A percentile compares a stretch with the other conserved stretches of the same genome.
These are phyloP conservation scores for Naematelia encephala DNA, from an alignment of 768 basidiomycete genomes.

Conservation along the genomic window DNA sequence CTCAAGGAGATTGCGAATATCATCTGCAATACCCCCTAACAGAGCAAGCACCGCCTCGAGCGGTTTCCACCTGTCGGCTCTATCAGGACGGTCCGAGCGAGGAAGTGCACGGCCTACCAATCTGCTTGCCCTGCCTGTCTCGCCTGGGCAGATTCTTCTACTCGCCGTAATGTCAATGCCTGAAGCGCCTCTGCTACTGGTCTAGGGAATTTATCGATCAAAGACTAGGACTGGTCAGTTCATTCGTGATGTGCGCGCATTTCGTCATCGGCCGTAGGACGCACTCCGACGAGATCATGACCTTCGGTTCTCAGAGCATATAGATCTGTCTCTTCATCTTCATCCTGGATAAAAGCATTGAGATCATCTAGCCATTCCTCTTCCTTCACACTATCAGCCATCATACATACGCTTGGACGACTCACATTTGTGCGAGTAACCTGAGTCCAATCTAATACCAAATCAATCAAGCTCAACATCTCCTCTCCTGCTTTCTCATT, in stretches of 20 bases:
- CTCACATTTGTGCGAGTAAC: slow-evolving; percentile 87
- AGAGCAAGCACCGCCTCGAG: slow-evolving; percentile 80
- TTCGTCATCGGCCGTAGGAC: slow-evolving; percentile 19
- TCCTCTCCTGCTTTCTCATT: slow-evolving; percentile 19
- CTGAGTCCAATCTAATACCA: slow-evolving; percentile 68
- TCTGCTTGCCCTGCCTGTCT: slow-evolving; percentile 60
- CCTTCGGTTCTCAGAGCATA: slow-evolving; percentile 81
- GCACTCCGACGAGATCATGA: slow-evolving; percentile 75
- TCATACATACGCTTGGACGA: slow-evolving; percentile 11
- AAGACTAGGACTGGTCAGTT: slow-evolving; percentile 34
- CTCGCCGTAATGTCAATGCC: slow-evolving; percentile 57
- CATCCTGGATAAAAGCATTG: slow-evolving; percentile 89
- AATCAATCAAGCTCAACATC: slow-evolving; percentile 27
- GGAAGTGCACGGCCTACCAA: slow-evolving; percentile 56
- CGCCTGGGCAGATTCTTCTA: slow-evolving; percentile 59
- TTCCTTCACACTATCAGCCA: slow-evolving; percentile 58
- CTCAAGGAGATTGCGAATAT: slow-evolving; percentile 70
- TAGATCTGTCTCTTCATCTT: slow-evolving; percentile 80
- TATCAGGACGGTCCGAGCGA: neutral
- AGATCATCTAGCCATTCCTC: slow-evolving; percentile 85
- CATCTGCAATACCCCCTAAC: slow-evolving; percentile 74
- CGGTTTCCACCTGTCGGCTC: slow-evolving; percentile 73
- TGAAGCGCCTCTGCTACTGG: slow-evolving; percentile 56
- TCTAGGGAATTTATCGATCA: slow-evolving; percentile 50
- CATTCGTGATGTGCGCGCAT: too few relatives aligned